Evolutionary conservation across 257 asterid genomes (phyloP).

Genomic region (Haberlea rhodopensis): DNA sequence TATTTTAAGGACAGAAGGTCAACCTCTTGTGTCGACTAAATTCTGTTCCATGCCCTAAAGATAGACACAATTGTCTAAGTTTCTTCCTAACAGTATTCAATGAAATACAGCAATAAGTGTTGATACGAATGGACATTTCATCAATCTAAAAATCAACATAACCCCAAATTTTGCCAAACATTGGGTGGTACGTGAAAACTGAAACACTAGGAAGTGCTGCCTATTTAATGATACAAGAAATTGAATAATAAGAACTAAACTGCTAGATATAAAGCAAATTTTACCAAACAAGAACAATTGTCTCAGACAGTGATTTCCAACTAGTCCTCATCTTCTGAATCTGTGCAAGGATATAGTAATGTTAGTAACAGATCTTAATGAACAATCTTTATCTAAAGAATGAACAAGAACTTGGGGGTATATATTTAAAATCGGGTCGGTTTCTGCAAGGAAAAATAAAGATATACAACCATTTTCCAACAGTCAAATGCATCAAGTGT

Average conservation of each 20-base stretch:
- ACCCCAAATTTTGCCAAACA: too few species aligned
- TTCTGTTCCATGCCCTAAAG: too few species aligned
- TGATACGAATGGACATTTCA: too few species aligned
- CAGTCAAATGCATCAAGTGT: background rate
- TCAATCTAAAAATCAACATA: too few species aligned
- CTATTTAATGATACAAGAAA: background rate
- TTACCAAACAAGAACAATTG: conserved; percentile 11
- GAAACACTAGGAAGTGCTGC: background rate
- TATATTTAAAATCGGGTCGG: background rate
- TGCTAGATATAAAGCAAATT: conserved; percentile 7
- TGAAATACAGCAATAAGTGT: too few species aligned
- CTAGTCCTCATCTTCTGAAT: conserved; percentile 65
- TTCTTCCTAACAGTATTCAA: too few species aligned
- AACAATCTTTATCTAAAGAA: background rate
- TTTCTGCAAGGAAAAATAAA: too few species aligned
- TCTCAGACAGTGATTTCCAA: conserved; percentile 15
- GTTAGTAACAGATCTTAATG: conserved; percentile 19
- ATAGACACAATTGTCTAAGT: too few species aligned
- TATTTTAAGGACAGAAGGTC: too few species aligned
- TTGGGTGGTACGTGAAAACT: background rate
- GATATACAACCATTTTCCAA: background rate
- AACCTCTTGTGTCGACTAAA: too few species aligned
- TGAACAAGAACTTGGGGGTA: background rate
- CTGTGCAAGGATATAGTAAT: conserved; percentile 33
- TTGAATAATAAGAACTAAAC: conserved; percentile 9